A percentile compares a stretch with the other conserved stretches of the same genome.
Evolutionary conservation across 2,329 filamentous ascomycete species (phyloP).

Genomic region (Laburnicola sp.): DNA sequence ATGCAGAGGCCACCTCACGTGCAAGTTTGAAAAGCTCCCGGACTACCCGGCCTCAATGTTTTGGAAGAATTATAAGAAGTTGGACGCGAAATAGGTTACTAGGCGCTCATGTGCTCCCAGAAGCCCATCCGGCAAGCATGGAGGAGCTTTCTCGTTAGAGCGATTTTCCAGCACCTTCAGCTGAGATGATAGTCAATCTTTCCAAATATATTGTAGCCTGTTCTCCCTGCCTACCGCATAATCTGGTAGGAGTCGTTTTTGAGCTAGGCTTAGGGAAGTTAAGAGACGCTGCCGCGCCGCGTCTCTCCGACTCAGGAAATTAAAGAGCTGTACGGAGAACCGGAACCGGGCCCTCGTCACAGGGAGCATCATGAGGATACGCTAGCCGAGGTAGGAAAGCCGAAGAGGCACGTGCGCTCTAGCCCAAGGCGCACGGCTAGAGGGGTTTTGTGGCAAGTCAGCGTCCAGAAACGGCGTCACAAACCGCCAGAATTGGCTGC

Average conservation of each 20-base stretch:
- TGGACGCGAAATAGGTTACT: slow-evolving; percentile 7
- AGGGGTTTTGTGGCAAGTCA: slow-evolving; percentile 14
- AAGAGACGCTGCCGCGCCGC: too few relatives aligned
- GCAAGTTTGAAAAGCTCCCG: slow-evolving; percentile 11
- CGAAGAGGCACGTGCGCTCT: slow-evolving; percentile 5
- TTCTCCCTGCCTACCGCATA: background rate
- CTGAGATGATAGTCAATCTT: slow-evolving; percentile 3
- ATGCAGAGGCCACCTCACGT: slow-evolving; percentile 8
- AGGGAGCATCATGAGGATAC: background rate
- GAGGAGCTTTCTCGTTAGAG: slow-evolving; percentile 8
- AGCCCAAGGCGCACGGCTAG: slow-evolving; percentile 4
- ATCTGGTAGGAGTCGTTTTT: too few relatives aligned
- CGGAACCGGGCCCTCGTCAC: background rate
- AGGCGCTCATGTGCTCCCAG: background rate
- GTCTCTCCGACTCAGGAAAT: too few relatives aligned
- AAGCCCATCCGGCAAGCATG: slow-evolving; percentile 10
- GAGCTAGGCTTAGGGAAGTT: too few relatives aligned
- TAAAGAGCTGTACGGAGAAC: background rate
- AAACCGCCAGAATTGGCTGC: slow-evolving; percentile 1
- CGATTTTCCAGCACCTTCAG: slow-evolving; percentile 7
- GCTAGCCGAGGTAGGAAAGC: slow-evolving; percentile 13
- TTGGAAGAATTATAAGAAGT: slow-evolving; percentile 3
- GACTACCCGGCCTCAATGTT: slow-evolving; percentile 1
- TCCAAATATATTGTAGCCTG: slow-evolving; percentile 6
- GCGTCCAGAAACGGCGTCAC: slow-evolving; percentile 6